Percentiles rank a stretch among this genome's conserved stretches.
Evolutionary conservation across 2,329 filamentous ascomycete species (phyloP).

Genomic region (Fusarium chaquense): DNA sequence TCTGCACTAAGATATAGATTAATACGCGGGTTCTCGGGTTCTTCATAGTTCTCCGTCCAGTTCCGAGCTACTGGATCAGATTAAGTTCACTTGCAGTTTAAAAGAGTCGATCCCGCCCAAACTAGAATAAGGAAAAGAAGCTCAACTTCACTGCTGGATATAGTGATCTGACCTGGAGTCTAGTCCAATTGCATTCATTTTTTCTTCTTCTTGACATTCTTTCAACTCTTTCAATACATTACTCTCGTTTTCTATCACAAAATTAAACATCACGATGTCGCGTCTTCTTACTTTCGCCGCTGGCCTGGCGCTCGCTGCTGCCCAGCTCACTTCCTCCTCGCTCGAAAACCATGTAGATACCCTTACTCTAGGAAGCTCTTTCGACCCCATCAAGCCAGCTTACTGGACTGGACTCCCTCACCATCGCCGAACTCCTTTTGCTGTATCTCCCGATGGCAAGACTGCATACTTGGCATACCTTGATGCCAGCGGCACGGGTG

Average conservation of each 20-base stretch:
- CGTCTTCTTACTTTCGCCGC: slow-evolving; percentile 45
- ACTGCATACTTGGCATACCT: slow-evolving; percentile 71
- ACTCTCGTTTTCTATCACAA: slow-evolving; percentile 18
- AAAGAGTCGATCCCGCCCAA: slow-evolving; percentile 31
- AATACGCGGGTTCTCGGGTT: neutral
- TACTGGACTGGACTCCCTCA: slow-evolving; percentile 73
- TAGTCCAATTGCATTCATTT: slow-evolving; percentile 43
- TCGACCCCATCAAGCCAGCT: slow-evolving; percentile 68
- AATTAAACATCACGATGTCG: slow-evolving; percentile 34
- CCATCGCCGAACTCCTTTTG: slow-evolving; percentile 71
- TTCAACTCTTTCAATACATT: slow-evolving; percentile 11
- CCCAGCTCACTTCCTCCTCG: slow-evolving; percentile 44
- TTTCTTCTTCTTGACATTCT: slow-evolving; percentile 38
- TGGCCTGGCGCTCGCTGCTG: slow-evolving; percentile 47
- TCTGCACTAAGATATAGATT: no score
- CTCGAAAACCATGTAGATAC: slow-evolving; percentile 54
- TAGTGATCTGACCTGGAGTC: neutral
- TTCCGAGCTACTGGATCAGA: neutral
- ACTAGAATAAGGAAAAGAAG: neutral
- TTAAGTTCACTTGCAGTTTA: slow-evolving; percentile 11
- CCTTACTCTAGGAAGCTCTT: slow-evolving; percentile 62
- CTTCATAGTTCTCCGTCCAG: neutral
- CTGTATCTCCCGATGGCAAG: slow-evolving; percentile 70
- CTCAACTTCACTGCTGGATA: slow-evolving; percentile 12
- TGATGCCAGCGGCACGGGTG: slow-evolving; percentile 65